A percentile compares a stretch with the other conserved stretches of the same genome.
These are phyloP conservation scores for Coemansia umbellata DNA, from an alignment of 192 early-diverging fungal species.

Conservation along the genomic window DNA sequence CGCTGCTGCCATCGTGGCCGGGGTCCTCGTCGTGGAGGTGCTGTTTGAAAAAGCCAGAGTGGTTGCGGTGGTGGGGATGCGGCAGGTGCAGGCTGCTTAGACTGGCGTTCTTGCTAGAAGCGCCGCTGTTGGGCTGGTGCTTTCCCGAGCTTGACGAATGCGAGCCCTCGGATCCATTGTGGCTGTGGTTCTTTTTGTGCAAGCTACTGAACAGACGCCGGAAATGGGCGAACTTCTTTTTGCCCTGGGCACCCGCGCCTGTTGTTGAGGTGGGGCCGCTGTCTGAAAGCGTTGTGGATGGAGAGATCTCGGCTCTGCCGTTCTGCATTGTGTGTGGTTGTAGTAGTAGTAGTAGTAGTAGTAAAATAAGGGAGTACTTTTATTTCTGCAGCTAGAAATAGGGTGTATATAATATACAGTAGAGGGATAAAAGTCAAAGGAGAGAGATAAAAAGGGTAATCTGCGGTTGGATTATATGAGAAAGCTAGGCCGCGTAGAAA, in stretches of 20 bases:
- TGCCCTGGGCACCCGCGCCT: slow-evolving; percentile 28
- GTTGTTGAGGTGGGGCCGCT: slow-evolving; percentile 10
- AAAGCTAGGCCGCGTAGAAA: no score
- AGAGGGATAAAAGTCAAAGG: no score
- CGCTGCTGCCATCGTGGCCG: slow-evolving; percentile 24
- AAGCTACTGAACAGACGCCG: slow-evolving; percentile 48
- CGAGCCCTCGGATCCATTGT: slow-evolving; percentile 14
- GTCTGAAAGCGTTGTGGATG: slow-evolving; percentile 39
- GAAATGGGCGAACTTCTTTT: slow-evolving; percentile 53
- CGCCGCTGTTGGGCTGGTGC: slow-evolving; percentile 6
- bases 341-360: no score
- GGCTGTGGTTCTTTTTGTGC: slow-evolving; percentile 39
- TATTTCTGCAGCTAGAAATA: no score
- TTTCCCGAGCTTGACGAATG: slow-evolving; percentile 1
- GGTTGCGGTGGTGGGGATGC: slow-evolving; percentile 8
- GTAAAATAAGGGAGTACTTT: no score
- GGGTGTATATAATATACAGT: no score
- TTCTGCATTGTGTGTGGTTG: slow-evolving; percentile 30
- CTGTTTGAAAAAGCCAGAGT: not conserved
- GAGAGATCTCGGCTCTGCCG: slow-evolving; percentile 39
- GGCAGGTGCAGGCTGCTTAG: slow-evolving; percentile 4
- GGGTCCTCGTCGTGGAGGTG: not conserved
- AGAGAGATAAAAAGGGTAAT: no score
- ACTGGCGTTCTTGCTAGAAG: not conserved
- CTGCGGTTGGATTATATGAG: no score